These are phyloP conservation scores for Penicillium glabrum DNA, from an alignment of 2,329 filamentous ascomycete genomes.

Conservation along the genomic window DNA sequence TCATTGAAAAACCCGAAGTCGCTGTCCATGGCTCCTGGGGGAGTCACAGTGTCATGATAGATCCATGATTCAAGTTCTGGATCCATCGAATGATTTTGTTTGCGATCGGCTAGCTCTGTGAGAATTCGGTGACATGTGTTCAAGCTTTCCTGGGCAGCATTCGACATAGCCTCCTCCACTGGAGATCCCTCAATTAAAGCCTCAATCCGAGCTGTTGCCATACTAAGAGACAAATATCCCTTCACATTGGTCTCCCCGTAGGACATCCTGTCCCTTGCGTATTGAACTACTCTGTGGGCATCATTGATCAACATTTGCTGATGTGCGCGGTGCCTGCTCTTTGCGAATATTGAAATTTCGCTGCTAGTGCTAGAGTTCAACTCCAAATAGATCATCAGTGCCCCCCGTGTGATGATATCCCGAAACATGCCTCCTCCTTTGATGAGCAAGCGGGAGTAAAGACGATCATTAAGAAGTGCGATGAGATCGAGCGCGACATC, in stretches of 20 bases:
- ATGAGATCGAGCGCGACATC: conserved; percentile 27
- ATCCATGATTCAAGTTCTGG: no score
- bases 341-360: conserved; percentile 11
- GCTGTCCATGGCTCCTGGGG: no score
- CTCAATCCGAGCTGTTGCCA: conserved; percentile 3
- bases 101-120: no score
- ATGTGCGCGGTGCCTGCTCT: conserved; percentile 8
- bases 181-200: background rate
- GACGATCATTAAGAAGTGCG: conserved; percentile 23
- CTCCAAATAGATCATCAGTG: conserved; percentile 21
- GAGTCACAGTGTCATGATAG: no score
- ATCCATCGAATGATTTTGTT: no score
- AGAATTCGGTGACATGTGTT: no score
- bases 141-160: no score
- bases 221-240: conserved; percentile 27
- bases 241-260: conserved; percentile 36
- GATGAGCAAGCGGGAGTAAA: conserved; percentile 24
- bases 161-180: background rate
- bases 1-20: no score
- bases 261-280: conserved; percentile 25
- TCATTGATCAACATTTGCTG: conserved; percentile 16
- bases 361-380: conserved; percentile 8
- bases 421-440: conserved; percentile 32
- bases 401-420: conserved; percentile 25
- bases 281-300: conserved; percentile 18